These are phyloP conservation scores for Oryza nivara DNA, from an alignment of 176 grass and related monocot species.

Conservation along the genomic window DNA sequence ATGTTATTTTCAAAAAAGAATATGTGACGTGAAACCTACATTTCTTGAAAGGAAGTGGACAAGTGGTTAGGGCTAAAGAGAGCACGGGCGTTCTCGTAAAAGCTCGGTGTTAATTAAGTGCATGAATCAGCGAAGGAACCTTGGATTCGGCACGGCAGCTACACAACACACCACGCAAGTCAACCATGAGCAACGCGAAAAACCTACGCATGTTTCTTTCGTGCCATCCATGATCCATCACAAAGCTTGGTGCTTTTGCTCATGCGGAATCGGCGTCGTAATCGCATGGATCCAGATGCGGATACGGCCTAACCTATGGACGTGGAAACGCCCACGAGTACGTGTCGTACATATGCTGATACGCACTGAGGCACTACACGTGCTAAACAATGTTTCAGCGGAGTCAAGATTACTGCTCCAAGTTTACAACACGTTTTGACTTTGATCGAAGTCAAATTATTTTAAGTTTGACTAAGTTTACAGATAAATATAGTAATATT, in stretches of 20 bases:
- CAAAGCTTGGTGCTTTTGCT: neutral
- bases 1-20: too few relatives aligned
- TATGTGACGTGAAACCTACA: too few relatives aligned
- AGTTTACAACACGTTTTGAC: too few relatives aligned
- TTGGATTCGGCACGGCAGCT: neutral
- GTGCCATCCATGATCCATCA: neutral
- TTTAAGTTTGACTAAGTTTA: too few relatives aligned
- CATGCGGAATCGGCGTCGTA: neutral
- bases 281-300: neutral
- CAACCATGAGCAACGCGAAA: neutral
- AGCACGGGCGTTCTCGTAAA: too few relatives aligned
- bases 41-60: too few relatives aligned
- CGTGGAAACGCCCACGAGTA: neutral
- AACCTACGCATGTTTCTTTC: constrained; percentile 23
- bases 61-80: too few relatives aligned
- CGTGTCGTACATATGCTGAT: neutral
- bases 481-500: too few relatives aligned
- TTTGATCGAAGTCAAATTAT: too few relatives aligned
- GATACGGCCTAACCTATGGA: neutral
- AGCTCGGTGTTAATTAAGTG: too few relatives aligned
- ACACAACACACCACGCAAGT: neutral
- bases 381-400: too few relatives aligned
- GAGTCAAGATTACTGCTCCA: too few relatives aligned
- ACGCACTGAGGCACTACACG: neutral
- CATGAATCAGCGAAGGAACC: neutral